Percentiles rank a stretch among this genome's conserved stretches.
Evolutionary conservation across 768 basidiomycete genomes (phyloP).

Genomic region (Boletus sp.): DNA sequence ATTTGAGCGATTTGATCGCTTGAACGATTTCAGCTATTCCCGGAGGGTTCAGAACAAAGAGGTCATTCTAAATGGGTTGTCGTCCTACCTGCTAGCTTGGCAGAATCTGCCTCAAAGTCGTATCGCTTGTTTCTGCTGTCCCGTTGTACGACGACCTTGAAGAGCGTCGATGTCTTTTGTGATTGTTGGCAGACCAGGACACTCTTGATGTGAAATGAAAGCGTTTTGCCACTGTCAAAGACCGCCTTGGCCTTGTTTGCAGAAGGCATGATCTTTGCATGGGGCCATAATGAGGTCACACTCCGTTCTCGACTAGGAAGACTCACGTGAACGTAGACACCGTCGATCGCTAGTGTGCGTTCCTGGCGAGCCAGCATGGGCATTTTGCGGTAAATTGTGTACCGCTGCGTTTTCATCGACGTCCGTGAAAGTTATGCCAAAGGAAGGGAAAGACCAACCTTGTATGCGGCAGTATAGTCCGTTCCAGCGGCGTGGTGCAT

Average conservation of each 20-base stretch:
- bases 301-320: not conserved
- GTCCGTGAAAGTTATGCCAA: not conserved
- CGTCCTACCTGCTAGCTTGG: slow-evolving; percentile 68
- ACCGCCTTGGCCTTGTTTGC: slow-evolving; percentile 75
- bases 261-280: slow-evolving; percentile 78
- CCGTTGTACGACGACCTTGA: slow-evolving; percentile 85
- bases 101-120: slow-evolving; percentile 93
- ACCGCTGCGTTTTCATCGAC: slow-evolving; percentile 56
- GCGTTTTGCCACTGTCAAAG: slow-evolving; percentile 86
- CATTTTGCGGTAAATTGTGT: slow-evolving; percentile 88
- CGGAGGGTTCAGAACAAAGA: not conserved
- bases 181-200: slow-evolving; percentile 83
- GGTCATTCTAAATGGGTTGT: not conserved
- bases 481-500: slow-evolving; percentile 56
- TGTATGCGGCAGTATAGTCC: slow-evolving; percentile 84
- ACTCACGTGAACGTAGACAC: slow-evolving; percentile 84
- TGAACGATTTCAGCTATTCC: slow-evolving; percentile 71
- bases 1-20: slow-evolving; percentile 62
- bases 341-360: slow-evolving; percentile 89
- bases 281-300: slow-evolving; percentile 6
- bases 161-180: slow-evolving; percentile 71
- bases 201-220: slow-evolving; percentile 88
- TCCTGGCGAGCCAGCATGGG: slow-evolving; percentile 93
- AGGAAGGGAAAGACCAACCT: slow-evolving; percentile 42
- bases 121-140: slow-evolving; percentile 82